These are phyloP conservation scores for Cladorrhinum samala DNA, from an alignment of 495 filamentous ascomycete species.

Conservation along the genomic window DNA sequence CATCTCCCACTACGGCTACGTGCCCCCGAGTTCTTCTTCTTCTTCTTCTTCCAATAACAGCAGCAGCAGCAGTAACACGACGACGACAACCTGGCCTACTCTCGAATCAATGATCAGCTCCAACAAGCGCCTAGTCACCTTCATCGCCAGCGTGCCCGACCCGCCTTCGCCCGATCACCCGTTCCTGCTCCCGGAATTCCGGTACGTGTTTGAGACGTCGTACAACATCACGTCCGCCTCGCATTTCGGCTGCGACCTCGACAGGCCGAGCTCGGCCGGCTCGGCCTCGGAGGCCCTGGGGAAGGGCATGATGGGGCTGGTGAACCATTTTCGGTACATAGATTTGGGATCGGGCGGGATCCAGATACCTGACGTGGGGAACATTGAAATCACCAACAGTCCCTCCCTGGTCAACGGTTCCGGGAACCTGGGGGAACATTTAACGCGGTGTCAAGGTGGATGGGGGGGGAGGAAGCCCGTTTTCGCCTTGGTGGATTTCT, in stretches of 20 bases:
- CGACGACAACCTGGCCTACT: constrained; percentile 50
- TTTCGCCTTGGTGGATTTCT: constrained; percentile 64
- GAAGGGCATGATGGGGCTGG: constrained; percentile 46
- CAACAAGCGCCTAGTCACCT: constrained; percentile 56
- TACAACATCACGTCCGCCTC: constrained; percentile 52
- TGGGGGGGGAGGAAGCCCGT: constrained; percentile 50
- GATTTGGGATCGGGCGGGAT: constrained; percentile 51
- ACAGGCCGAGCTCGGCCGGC: constrained; percentile 47
- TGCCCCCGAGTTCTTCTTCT: constrained; percentile 24
- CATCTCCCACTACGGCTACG: constrained; percentile 54
- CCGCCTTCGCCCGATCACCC: no score
- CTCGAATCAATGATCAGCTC: constrained; percentile 53
- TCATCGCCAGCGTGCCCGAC: no score
- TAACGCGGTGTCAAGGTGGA: constrained; percentile 42
- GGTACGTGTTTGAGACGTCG: constrained; percentile 65
- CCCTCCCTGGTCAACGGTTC: constrained; percentile 39
- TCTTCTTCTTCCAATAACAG: constrained; percentile 23
- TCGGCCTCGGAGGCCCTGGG: constrained; percentile 41
- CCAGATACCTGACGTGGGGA: constrained; percentile 48
- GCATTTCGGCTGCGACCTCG: constrained; percentile 54
- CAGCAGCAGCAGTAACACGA: constrained; percentile 16
- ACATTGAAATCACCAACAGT: constrained; percentile 52
- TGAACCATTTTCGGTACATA: constrained; percentile 70
- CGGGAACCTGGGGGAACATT: constrained; percentile 52
- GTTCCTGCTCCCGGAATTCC: constrained; percentile 65